Evolutionary conservation across 129 eudicot species (phyloP).

Genomic region (Smallanthus sonchifolius): DNA sequence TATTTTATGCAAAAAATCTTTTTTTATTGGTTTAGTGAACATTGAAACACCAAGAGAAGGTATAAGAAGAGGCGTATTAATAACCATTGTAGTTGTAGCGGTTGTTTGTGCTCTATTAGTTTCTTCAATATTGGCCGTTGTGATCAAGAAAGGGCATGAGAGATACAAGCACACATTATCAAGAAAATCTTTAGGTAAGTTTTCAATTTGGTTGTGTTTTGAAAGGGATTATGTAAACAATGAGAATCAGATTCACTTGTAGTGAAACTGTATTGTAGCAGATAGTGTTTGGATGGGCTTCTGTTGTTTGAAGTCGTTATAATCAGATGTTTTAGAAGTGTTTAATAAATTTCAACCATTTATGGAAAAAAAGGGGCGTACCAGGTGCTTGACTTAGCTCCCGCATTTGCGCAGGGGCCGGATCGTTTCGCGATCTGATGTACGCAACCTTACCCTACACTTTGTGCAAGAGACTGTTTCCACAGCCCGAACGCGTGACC

Average conservation of each 20-base stretch:
- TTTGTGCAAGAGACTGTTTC: too few species aligned
- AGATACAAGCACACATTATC: constrained; percentile 37
- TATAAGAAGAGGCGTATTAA: constrained; percentile 46
- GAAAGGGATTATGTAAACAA: background rate
- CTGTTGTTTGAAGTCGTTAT: background rate
- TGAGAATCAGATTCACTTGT: background rate
- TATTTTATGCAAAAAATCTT: background rate
- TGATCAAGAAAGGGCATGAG: constrained; percentile 44
- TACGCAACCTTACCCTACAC: too few species aligned
- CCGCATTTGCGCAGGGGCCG: too few species aligned
- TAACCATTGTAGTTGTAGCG: constrained; percentile 35
- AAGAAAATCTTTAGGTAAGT: constrained; percentile 52
- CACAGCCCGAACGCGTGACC: too few species aligned
- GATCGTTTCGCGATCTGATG: too few species aligned
- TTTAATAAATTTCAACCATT: background rate
- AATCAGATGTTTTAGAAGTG: background rate
- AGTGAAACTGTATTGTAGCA: background rate
- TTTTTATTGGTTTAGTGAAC: constrained; percentile 41
- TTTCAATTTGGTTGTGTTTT: background rate
- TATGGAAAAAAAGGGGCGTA: background rate
- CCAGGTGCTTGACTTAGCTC: too few species aligned
- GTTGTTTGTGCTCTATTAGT: constrained; percentile 37
- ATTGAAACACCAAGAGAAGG: constrained; percentile 33
- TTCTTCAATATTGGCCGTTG: constrained; percentile 35
- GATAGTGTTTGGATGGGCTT: background rate